A percentile compares a stretch with the other conserved stretches of the same genome.
Conservation (phyloP, 2,329 filamentous ascomycete species). For the Stagonosporopsis cucurbitacearum region DNA sequence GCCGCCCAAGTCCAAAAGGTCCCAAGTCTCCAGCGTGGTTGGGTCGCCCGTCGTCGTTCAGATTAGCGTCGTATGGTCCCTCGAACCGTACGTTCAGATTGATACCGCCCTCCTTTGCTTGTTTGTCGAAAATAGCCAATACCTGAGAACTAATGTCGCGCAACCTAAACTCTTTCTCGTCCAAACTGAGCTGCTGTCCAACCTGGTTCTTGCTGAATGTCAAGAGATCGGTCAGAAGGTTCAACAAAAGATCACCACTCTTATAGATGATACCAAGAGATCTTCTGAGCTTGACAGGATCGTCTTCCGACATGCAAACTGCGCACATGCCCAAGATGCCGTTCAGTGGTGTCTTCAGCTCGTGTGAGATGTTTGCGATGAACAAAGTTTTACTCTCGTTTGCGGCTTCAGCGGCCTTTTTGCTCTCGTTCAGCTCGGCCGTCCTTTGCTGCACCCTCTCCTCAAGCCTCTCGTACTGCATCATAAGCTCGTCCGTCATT, state of each 20-base stretch:
- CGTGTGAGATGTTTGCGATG: conserved; percentile 88
- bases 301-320: conserved; percentile 90
- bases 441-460: conserved; percentile 84
- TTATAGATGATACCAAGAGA: conserved; percentile 89
- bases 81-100: conserved; percentile 75
- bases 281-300: conserved; percentile 77
- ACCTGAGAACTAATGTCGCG: conserved; percentile 86
- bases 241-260: conserved; percentile 81
- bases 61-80: conserved; percentile 53
- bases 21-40: conserved; percentile 64
- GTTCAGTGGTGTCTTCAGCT: conserved; percentile 93
- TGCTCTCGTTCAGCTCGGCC: conserved; percentile 83
- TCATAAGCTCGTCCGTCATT: conserved; percentile 88
- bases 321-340: conserved; percentile 95
- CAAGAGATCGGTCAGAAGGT: conserved; percentile 85
- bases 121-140: conserved; percentile 85
- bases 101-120: conserved; percentile 80
- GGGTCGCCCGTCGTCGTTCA: conserved; percentile 47
- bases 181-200: conserved; percentile 79
- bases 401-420: conserved; percentile 90
- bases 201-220: conserved; percentile 97
- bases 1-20: conserved; percentile 68
- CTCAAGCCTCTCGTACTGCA: conserved; percentile 84
- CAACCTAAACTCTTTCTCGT: conserved; percentile 84
- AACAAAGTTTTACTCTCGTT: conserved; percentile 98